A percentile compares a stretch with the other conserved stretches of the same genome.
These are phyloP conservation scores for Forsythia suspensa DNA, from an alignment of 257 asterid species.

Conservation along the genomic window DNA sequence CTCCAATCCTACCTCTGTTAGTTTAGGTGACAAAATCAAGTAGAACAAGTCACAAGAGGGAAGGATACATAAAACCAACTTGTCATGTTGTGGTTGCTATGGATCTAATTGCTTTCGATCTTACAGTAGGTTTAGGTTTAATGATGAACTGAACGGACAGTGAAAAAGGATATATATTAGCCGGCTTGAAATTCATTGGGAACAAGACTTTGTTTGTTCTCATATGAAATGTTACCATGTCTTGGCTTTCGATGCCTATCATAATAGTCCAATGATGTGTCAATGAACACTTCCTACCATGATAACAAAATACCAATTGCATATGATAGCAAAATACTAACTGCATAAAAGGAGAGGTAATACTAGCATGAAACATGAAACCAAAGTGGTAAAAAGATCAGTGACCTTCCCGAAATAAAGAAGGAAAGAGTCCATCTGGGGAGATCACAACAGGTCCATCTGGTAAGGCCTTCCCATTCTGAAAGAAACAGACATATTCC, in stretches of 20 bases:
- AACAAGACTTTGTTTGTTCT: too few species aligned
- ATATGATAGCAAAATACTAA: constrained; percentile 10
- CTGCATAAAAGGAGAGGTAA: constrained; percentile 7
- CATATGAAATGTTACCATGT: neutral
- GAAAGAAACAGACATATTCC: constrained; percentile 21
- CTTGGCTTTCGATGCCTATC: neutral
- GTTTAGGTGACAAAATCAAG: neutral
- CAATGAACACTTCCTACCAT: constrained; percentile 7
- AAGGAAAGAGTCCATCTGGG: constrained; percentile 98
- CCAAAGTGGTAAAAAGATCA: constrained; percentile 19
- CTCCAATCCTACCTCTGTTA: neutral
- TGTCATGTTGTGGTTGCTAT: neutral
- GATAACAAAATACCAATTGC: neutral
- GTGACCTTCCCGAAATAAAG: constrained; percentile 92
- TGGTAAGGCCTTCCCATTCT: constrained; percentile 95
- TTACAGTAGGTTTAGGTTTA: neutral
- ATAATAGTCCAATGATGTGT: neutral
- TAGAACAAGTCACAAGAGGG: neutral
- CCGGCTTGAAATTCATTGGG: neutral
- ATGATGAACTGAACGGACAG: neutral
- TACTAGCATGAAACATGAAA: constrained; percentile 14
- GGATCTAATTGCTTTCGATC: neutral
- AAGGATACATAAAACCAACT: neutral
- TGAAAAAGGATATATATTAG: neutral
- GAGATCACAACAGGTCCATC: constrained; percentile 98